Evolutionary conservation across 2,329 filamentous ascomycete species (phyloP).

Genomic region (Stagonosporopsis tanaceti): DNA sequence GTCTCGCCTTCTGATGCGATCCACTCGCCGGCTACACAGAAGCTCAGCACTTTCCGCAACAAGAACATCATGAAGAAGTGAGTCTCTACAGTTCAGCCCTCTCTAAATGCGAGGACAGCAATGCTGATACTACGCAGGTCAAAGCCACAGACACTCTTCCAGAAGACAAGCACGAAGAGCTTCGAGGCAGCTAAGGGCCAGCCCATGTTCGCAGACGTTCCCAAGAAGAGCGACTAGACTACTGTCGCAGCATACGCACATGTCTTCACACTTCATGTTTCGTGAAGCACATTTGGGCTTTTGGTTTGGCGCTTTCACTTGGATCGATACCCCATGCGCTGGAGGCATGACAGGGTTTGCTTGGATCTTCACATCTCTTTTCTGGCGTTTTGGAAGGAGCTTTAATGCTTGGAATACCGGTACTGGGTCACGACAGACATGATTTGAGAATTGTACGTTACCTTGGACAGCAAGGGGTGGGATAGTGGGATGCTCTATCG

Average conservation of each 20-base stretch:
- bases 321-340: constrained; percentile 23
- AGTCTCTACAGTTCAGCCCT: constrained; percentile 2
- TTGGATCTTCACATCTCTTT: constrained; percentile 7
- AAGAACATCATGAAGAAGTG: constrained; percentile 79
- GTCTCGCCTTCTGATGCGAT: constrained; percentile 88
- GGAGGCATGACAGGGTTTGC: constrained; percentile 15
- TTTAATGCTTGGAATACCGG: constrained; percentile 1
- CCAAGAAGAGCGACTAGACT: constrained; percentile 32
- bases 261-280: constrained; percentile 9
- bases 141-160: constrained; percentile 53
- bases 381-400: constrained; percentile 14
- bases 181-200: constrained; percentile 46
- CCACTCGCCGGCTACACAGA: constrained; percentile 85
- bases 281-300: constrained; percentile 11
- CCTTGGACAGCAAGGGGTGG: constrained; percentile 13
- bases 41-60: constrained; percentile 80
- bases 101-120: too few relatives aligned
- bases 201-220: constrained; percentile 49
- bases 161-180: constrained; percentile 52
- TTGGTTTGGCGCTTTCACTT: constrained; percentile 21
- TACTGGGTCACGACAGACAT: constrained; percentile 24
- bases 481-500: constrained; percentile 18
- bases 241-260: constrained; percentile 10
- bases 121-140: constrained; percentile 37
- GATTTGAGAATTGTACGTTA: constrained; percentile 18